Evolutionary conservation across 2,329 filamentous ascomycete species (phyloP).

Genomic region (Phoma herbarum): DNA sequence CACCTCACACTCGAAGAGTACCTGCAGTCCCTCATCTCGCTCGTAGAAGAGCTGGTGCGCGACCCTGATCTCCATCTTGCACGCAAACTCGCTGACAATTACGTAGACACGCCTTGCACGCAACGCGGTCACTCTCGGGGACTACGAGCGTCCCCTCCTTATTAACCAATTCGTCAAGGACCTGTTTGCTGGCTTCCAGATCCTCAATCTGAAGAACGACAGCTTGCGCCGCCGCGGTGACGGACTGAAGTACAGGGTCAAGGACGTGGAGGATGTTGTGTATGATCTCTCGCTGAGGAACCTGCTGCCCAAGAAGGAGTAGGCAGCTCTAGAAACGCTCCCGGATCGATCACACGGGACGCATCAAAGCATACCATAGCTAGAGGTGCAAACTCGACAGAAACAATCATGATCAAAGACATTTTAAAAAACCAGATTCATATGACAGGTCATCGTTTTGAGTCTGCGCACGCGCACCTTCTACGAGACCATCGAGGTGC

Average conservation of each 20-base stretch:
- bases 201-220: constrained; percentile 98
- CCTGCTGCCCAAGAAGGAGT: constrained; percentile 62
- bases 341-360: not conserved
- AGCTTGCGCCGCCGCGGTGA: constrained; percentile 86
- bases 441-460: not conserved
- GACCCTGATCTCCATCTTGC: not conserved
- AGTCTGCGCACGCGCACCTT: not conserved
- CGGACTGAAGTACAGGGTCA: constrained; percentile 95
- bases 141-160: constrained; percentile 83
- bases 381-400: not conserved
- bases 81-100: not conserved
- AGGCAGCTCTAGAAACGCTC: constrained; percentile 1
- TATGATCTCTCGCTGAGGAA: constrained; percentile 93
- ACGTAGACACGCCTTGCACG: constrained; percentile 79
- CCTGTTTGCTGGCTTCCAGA: constrained; percentile 93
- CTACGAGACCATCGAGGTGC: constrained; percentile 24
- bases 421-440: not conserved
- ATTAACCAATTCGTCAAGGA: constrained; percentile 96
- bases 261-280: constrained; percentile 97
- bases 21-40: constrained; percentile 82
- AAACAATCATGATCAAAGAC: not conserved
- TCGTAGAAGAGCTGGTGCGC: constrained; percentile 85
- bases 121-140: constrained; percentile 91
- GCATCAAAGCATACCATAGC: not conserved
- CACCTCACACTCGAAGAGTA: constrained; percentile 98